Conservation (phyloP, 2,329 filamentous ascomycete species). For the Neonectria neomacrospora region DNA sequence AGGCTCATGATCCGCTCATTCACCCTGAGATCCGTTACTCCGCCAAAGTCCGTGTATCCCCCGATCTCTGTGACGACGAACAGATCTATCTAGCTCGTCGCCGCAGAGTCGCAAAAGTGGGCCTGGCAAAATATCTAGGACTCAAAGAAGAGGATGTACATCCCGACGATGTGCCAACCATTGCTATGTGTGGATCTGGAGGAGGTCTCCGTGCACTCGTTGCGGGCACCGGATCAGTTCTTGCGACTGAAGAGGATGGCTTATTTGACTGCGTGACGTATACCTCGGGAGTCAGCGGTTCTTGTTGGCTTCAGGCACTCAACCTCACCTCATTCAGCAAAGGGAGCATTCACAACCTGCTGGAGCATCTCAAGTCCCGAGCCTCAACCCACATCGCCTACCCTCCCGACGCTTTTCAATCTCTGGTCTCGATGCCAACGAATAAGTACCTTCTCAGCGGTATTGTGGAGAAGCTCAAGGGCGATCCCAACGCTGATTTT, state of each 20-base stretch:
- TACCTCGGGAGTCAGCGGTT: conserved; percentile 93
- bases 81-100: conserved; percentile 77
- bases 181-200: conserved; percentile 94
- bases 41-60: conserved; percentile 83
- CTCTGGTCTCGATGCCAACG: conserved; percentile 88
- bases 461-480: conserved; percentile 90
- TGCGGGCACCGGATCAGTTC: conserved; percentile 86
- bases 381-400: conserved; percentile 92
- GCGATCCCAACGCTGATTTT: conserved; percentile 76
- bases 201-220: conserved; percentile 91
- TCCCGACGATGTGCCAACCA: conserved; percentile 90
- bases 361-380: conserved; percentile 87
- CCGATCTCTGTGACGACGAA: conserved; percentile 85
- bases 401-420: conserved; percentile 82
- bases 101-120: conserved; percentile 73
- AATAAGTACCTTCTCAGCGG: conserved; percentile 92
- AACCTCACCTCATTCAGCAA: conserved; percentile 79
- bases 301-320: conserved; percentile 92
- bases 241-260: conserved; percentile 85
- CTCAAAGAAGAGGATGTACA: conserved; percentile 85
- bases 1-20: conserved; percentile 83
- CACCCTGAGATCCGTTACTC: conserved; percentile 90
- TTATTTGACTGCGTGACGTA: conserved; percentile 96
- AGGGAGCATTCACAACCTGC: conserved; percentile 73
- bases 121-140: conserved; percentile 83